Base-by-base conservation (phyloP, 179 eudicot species). In the Silene vulgaris region DNA sequence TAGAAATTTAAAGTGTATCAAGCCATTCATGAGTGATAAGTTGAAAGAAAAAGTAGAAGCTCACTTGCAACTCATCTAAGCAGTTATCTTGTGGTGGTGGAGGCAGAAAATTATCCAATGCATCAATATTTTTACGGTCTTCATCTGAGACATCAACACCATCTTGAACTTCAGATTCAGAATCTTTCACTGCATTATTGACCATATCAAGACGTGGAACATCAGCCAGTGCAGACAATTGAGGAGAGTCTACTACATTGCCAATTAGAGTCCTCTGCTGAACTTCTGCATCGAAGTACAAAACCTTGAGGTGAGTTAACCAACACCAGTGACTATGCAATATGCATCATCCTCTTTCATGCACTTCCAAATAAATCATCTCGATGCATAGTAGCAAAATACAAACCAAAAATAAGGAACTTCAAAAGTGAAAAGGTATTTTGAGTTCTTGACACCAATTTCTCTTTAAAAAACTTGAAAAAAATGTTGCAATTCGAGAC, bases 1-100 rank as follows among this genome's bases (percentile, higher is more conserved):
- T 21, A 60, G 43, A 45, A 66, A 71, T 75, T 32, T 54, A 8
- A 17, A 19, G 11, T 8, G 5, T 60, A 8, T 69, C 14, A 43
- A 3, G 9, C 16, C 3, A 17, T 26, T 48, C 37, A 32, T 32
- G 8, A 64, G 7, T 4, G 56, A 6, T 14, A 9, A 19, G 12
- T 7, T 8, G 32, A 9, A 66, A 59, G 19, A 20, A n/a, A 57
- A 54, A 28, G 20, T 1, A 19, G 35, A 59, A 8, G 73, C 88
- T 70, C 81, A 92, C 97, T 81, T 95, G 99, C 79, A 90, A 77
- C 78, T 88, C 94, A 67, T 82, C 86, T 32, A 94, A 83, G 84
- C 97, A 94, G 79, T 82, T 89, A 30, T 65, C 76, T 48, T 71
- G 82, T 28, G 94, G 89, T 37, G 90, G 92, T 28, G 97, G 87